Base-by-base conservation (phyloP, 768 basidiomycete species). In the Cyclocybe aegerita region DNA sequence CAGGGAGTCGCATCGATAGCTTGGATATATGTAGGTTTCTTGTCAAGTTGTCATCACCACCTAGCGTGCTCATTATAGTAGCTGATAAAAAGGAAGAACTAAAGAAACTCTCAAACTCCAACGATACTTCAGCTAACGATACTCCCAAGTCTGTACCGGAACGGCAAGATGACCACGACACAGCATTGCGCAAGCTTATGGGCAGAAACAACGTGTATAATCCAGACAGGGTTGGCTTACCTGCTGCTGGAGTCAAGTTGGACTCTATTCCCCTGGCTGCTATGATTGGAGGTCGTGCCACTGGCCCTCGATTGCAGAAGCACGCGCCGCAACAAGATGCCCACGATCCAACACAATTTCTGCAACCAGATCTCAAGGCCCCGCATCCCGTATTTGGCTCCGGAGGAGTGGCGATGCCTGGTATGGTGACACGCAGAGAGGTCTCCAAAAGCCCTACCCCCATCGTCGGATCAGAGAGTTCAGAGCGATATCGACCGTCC, bases 381-480 rank as follows among this genome's bases (percentile, higher is more conserved):
- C 81, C 86, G 8, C 90, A 92, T 68, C 90, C 90, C 4, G 63
- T 90, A 34, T 92, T 92, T 63, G 89, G 90, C 14, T 77, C 75
- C 49, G 83, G 85, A 10, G 86, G 86, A 15, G 69, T 90, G 43
- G 89, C 88, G 4, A 82, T 91, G 81, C 86, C 87, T 8, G 88
- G 88, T 5, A 77, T 90, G 74, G 70, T 71, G 7, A 48, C 61
- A 23, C 23, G 23, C 14, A 66, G 67, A 48, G 61, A 58, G 39
- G 59, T 48, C 12, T 39, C 31, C 30, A 57, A 53, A 31, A 44
- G 46, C 4, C 30, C 55, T 7, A 14, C 47, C 36, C 31, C 52
- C 4, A 38, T 49, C 15, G 51, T 49, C 33, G 58, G 62, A 12
- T 59, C 60, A 31, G 64, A 65, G 36, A 43, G 49, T 42, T 59